phyloP scores from a whole-genome alignment of 1,139 yeast species.

The Yarrowia galli region DNA sequence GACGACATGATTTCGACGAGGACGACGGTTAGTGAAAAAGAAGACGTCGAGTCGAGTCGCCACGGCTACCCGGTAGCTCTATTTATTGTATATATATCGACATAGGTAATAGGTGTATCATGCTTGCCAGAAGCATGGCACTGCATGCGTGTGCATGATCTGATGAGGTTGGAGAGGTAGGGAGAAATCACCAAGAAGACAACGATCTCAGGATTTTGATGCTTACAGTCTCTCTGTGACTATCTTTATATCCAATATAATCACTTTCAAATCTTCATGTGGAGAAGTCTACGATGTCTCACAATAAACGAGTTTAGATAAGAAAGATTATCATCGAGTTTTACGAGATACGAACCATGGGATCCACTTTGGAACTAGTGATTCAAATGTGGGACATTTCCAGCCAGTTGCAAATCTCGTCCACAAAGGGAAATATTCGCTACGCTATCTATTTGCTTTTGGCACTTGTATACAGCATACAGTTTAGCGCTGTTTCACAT shows the following conservation, averaged over 20 bases:
- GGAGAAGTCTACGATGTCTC: neutral
- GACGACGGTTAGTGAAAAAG: conserved; percentile 18
- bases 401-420: neutral
- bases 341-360: too few relatives aligned
- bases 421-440: neutral
- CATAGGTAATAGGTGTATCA: conserved; percentile 29
- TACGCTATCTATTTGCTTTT: neutral
- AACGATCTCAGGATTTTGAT: too few relatives aligned
- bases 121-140: conserved; percentile 29
- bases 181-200: too few relatives aligned
- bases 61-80: neutral
- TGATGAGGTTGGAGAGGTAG: neutral
- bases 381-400: too few relatives aligned
- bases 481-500: conserved; percentile 15
- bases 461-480: neutral
- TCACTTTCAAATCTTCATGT: too few relatives aligned
- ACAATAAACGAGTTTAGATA: neutral
- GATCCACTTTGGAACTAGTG: neutral
- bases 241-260: too few relatives aligned
- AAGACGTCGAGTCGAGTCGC: too few relatives aligned
- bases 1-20: conserved; percentile 21
- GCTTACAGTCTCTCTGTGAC: too few relatives aligned
- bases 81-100: conserved; percentile 26
- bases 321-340: neutral
- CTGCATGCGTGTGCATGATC: conserved; percentile 4